Percentiles rank a stretch among this genome's conserved stretches.
These are phyloP conservation scores for Nannochloropsis salina DNA, from an alignment of 108 stramenopile genomes.

Conservation along the genomic window DNA sequence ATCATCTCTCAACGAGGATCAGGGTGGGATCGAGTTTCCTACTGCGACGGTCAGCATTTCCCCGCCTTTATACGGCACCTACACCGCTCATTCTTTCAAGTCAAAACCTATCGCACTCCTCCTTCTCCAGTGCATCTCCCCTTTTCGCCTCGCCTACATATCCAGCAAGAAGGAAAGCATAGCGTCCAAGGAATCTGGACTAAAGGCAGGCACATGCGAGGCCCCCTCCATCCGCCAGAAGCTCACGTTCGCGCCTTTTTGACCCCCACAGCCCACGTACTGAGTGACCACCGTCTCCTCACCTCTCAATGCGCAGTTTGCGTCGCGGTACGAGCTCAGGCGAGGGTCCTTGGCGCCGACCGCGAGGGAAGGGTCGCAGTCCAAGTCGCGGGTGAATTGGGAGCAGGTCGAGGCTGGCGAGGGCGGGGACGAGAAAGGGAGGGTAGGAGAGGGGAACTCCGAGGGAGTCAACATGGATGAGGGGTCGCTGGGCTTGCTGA, in stretches of 20 bases:
- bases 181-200: neutral
- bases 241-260: neutral
- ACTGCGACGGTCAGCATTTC: too few species aligned
- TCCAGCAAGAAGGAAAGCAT: neutral
- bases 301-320: neutral
- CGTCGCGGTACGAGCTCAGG: neutral
- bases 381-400: neutral
- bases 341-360: neutral
- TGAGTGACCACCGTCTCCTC: neutral
- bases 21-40: too few species aligned
- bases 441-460: neutral
- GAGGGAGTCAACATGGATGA: too few species aligned
- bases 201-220: neutral
- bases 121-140: neutral
- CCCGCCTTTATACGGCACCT: too few species aligned
- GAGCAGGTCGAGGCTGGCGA: neutral
- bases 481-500: neutral
- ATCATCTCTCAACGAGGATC: too few species aligned
- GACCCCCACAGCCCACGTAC: neutral
- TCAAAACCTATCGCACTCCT: neutral
- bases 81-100: too few species aligned
- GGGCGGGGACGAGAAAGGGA: neutral
- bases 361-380: neutral
- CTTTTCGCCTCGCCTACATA: neutral
- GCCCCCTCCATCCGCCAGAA: constrained; percentile 7